Base-by-base conservation (phyloP, 345 rosid species). In the Trapa incisa region DNA sequence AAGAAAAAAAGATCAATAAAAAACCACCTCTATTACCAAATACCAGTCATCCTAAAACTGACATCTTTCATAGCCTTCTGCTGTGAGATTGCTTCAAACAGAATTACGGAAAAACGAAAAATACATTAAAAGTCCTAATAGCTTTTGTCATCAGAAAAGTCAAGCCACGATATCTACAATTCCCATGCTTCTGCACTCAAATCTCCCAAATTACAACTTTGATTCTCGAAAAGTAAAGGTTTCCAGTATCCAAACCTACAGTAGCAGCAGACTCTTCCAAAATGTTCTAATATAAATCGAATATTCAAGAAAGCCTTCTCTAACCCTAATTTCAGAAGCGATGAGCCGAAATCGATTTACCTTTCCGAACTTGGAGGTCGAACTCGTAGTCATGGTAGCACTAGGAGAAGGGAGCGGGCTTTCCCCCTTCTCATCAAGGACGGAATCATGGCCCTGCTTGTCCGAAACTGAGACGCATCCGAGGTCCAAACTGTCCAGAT, bases 401-500 rank as follows among this genome's bases (percentile, higher is more conserved):
- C 37, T 32, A 13, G 63, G 63, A 29, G 66, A 60, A 53, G 63
- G 33, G 47, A 43, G 32, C 9, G 17, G 63, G 75, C 66, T 68
- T 77, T 77, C 14, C 45, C 62, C 50, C 75, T 85, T 60, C 70
- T 76, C 57, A 42, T 62, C 80, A 37, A 32, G n/a, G 62, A 4
- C 64, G 5, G 71, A 64, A 42, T 62, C 81, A 45, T 68, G 37
- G 33, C 37, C 70, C 15, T 65, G 74, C 79, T 83, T 82, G 6
- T 84, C 82, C 15, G 67, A 76, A 66, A 65, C 71, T 7, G 82
- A 65, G 60, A 79, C 52, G 82, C 91, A 17, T 36, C 36, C 36
- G 35, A 15, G 81, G 42, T 91, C 86, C 75, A 86, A 75, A 76
- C 92, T 86, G 33, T 92, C 94, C 65, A 82, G 77, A 76, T 90